Evolutionary conservation across 805 yeast genomes (phyloP).

Genomic region (Lachancea cidri): DNA sequence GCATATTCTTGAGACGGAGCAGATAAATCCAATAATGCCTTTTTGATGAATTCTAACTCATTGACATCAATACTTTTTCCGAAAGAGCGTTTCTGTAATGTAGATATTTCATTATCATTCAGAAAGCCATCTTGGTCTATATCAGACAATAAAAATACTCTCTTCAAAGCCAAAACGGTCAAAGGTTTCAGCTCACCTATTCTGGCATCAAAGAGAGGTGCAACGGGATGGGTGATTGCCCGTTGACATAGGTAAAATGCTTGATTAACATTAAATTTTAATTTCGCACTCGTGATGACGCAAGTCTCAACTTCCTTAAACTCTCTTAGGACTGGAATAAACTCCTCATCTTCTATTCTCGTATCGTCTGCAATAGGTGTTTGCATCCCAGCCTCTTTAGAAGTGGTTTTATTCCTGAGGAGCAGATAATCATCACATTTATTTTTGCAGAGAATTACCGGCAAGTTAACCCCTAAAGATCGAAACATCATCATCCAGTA

Average conservation of each 20-base stretch:
- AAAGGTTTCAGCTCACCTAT: slow-evolving; percentile 75
- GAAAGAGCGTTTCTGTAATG: slow-evolving; percentile 72
- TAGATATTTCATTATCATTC: slow-evolving; percentile 62
- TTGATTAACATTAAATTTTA: slow-evolving; percentile 80
- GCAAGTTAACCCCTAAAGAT: slow-evolving; percentile 88
- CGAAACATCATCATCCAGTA: slow-evolving; percentile 95
- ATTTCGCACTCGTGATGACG: slow-evolving; percentile 79
- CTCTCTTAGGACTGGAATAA: slow-evolving; percentile 79
- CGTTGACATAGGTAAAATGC: slow-evolving; percentile 84
- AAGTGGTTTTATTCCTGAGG: slow-evolving; percentile 5
- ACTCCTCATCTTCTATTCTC: slow-evolving; percentile 64
- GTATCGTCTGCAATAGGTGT: slow-evolving; percentile 34
- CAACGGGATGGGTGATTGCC: slow-evolving; percentile 86
- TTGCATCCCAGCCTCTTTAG: slow-evolving; percentile 1
- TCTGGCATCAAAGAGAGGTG: slow-evolving; percentile 91
- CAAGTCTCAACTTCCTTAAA: slow-evolving; percentile 94
- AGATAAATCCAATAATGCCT: slow-evolving; percentile 25
- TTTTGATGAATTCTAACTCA: slow-evolving; percentile 43
- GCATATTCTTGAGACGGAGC: slow-evolving; percentile 28
- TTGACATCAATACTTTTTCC: slow-evolving; percentile 48
- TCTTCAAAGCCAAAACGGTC: slow-evolving; percentile 66
- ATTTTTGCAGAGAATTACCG: slow-evolving; percentile 87
- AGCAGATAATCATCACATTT: slow-evolving; percentile 48
- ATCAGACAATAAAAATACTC: slow-evolving; percentile 83
- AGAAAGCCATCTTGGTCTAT: slow-evolving; percentile 85